Evolutionary conservation across 1,284 basidiomycete species (phyloP).

Genomic region (Irpex rosettiformis): DNA sequence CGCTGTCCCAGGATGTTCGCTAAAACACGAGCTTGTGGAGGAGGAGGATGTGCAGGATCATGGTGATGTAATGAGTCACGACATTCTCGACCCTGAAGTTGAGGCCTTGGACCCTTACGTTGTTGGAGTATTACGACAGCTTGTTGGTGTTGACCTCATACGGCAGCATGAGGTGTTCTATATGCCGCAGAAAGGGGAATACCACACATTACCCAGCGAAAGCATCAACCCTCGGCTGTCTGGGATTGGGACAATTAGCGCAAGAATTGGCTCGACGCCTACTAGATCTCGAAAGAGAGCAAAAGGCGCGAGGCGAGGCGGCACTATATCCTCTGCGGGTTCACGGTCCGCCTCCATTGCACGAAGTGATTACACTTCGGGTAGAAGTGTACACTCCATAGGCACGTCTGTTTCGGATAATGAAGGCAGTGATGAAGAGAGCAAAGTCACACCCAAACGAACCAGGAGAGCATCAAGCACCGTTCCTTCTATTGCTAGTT

Average conservation of each 20-base stretch:
- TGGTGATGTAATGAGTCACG: constrained; percentile 50
- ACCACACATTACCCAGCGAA: constrained; percentile 16
- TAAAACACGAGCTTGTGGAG: constrained; percentile 52
- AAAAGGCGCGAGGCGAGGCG: background rate
- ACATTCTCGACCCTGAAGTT: constrained; percentile 47
- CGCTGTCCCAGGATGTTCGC: constrained; percentile 62
- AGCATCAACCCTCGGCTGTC: constrained; percentile 28
- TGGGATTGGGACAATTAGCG: constrained; percentile 25
- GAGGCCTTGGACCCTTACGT: constrained; percentile 52
- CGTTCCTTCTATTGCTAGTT: constrained; percentile 10
- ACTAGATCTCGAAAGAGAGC: background rate
- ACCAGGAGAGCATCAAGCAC: constrained; percentile 2
- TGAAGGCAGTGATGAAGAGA: constrained; percentile 10
- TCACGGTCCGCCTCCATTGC: constrained; percentile 2
- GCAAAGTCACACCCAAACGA: constrained; percentile 4
- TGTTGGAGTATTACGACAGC: constrained; percentile 48
- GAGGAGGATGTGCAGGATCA: constrained; percentile 58
- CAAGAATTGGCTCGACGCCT: constrained; percentile 10
- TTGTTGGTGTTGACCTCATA: constrained; percentile 59
- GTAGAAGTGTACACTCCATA: background rate
- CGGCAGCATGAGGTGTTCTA: constrained; percentile 64
- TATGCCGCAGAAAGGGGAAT: constrained; percentile 38
- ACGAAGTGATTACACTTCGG: constrained; percentile 2
- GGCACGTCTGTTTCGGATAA: constrained; percentile 10
- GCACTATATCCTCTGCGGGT: background rate